A percentile compares a stretch with the other conserved stretches of the same genome.
Conservation (phyloP, 2,329 filamentous ascomycete species). For the Talaromyces sp. region DNA sequence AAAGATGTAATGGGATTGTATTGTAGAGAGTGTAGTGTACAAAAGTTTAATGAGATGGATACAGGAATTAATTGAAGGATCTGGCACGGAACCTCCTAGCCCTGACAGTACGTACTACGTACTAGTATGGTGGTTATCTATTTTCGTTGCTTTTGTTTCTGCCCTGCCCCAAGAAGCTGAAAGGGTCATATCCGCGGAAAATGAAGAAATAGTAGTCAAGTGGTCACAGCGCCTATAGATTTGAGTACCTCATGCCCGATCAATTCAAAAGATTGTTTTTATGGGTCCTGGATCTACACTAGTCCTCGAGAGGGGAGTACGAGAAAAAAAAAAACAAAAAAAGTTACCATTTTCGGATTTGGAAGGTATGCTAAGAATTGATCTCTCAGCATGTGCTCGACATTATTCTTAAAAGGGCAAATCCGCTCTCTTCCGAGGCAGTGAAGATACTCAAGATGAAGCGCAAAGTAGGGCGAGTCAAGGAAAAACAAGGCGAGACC, state of each 20-base stretch:
- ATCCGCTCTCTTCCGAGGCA: neutral
- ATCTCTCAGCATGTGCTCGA: neutral
- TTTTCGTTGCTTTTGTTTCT: constrained; percentile 6
- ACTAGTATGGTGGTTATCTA: neutral
- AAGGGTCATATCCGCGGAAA: neutral
- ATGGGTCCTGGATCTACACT: constrained; percentile 13
- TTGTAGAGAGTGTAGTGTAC: neutral
- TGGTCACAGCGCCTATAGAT: constrained; percentile 5
- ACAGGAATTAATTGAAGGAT: constrained; percentile 3
- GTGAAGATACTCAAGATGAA: neutral
- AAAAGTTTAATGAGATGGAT: neutral
- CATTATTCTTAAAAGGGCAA: neutral
- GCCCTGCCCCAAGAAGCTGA: neutral
- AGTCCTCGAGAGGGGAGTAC: neutral
- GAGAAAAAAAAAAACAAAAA: constrained; percentile 7
- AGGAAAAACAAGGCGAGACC: constrained; percentile 15
- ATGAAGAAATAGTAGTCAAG: neutral
- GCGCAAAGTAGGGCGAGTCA: constrained; percentile 13
- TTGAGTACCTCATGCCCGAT: constrained; percentile 1
- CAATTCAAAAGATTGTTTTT: constrained; percentile 4
- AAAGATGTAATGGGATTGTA: neutral
- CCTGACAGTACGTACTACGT: neutral
- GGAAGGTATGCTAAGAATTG: neutral
- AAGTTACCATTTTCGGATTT: neutral
- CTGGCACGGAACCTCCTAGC: neutral